phyloP scores from a whole-genome alignment of 495 filamentous ascomycete genomes.

The Penicillium cosmopolitanum region DNA sequence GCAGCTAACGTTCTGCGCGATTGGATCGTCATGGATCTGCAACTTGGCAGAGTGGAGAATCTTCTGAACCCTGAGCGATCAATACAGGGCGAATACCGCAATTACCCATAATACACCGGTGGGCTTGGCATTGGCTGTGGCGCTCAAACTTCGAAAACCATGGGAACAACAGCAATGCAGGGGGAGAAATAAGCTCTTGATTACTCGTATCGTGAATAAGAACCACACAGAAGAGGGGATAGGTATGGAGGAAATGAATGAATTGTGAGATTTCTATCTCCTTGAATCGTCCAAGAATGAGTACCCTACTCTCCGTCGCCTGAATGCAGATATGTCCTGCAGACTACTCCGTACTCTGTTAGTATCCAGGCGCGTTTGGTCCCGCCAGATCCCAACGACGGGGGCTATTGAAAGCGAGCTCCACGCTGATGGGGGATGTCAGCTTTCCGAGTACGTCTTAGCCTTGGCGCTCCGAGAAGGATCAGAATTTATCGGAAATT shows the following conservation, averaged over 20 bases:
- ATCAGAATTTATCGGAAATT: not conserved
- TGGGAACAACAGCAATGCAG: conserved; percentile 1
- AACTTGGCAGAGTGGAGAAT: conserved; percentile 5
- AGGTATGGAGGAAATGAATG: too few relatives aligned
- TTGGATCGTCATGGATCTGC: conserved; percentile 15
- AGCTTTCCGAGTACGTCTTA: not conserved
- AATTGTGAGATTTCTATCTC: not conserved
- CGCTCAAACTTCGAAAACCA: not conserved
- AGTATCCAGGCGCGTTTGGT: not conserved
- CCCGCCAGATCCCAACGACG: not conserved
- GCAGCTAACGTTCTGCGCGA: conserved; percentile 6
- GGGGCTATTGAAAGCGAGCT: not conserved
- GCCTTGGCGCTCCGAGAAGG: not conserved
- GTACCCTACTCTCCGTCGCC: not conserved
- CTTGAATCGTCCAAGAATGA: not conserved
- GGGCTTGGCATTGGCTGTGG: conserved; percentile 1
- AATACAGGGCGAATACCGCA: not conserved
- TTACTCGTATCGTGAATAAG: not conserved
- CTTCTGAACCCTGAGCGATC: conserved; percentile 12
- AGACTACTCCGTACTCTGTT: not conserved
- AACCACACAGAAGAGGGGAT: too few relatives aligned
- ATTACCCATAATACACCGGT: not conserved
- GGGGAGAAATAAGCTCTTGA: not conserved
- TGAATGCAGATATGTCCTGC: not conserved
- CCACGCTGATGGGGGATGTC: not conserved